phyloP scores from a whole-genome alignment of 2,329 filamentous ascomycete genomes.

The Bipolaris gigantea region DNA sequence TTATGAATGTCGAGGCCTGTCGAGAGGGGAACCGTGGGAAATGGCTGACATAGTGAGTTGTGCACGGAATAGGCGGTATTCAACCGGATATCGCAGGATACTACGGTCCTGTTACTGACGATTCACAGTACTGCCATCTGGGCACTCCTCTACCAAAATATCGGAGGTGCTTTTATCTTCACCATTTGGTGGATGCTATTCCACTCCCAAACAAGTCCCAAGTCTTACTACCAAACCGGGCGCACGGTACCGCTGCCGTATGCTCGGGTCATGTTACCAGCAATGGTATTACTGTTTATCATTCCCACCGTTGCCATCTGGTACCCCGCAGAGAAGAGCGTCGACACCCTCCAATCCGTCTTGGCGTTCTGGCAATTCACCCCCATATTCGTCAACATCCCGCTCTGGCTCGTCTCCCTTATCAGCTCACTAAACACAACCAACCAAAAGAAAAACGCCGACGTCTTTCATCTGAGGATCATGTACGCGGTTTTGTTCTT shows the following conservation, averaged over 20 bases:
- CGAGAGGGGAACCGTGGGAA: conserved; percentile 17
- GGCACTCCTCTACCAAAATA: conserved; percentile 19
- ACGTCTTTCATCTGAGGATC: conserved; percentile 13
- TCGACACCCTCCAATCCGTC: conserved; percentile 6
- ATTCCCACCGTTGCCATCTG: conserved; percentile 18
- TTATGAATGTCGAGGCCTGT: conserved; percentile 22
- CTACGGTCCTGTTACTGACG: not conserved
- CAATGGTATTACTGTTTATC: conserved; percentile 14
- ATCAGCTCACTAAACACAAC: conserved; percentile 7
- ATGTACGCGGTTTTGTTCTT: conserved; percentile 14
- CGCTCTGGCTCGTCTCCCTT: conserved; percentile 18
- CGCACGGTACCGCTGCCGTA: conserved; percentile 18
- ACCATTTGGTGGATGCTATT: conserved; percentile 18
- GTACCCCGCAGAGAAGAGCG: conserved; percentile 1
- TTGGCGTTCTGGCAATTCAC: conserved; percentile 22
- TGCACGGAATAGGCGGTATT: not conserved
- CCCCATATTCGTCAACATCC: conserved; percentile 18
- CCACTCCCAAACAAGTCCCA: conserved; percentile 13
- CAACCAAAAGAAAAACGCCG: conserved; percentile 12
- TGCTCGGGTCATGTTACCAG: conserved; percentile 16
- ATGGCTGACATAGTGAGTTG: conserved; percentile 24
- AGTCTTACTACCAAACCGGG: conserved; percentile 18
- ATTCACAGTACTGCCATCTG: conserved; percentile 10
- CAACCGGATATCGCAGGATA: not conserved
- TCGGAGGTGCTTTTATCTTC: conserved; percentile 17